Conservation (phyloP, 2,329 filamentous ascomycete genomes). For the Phaeophleospora eucalypticola region DNA sequence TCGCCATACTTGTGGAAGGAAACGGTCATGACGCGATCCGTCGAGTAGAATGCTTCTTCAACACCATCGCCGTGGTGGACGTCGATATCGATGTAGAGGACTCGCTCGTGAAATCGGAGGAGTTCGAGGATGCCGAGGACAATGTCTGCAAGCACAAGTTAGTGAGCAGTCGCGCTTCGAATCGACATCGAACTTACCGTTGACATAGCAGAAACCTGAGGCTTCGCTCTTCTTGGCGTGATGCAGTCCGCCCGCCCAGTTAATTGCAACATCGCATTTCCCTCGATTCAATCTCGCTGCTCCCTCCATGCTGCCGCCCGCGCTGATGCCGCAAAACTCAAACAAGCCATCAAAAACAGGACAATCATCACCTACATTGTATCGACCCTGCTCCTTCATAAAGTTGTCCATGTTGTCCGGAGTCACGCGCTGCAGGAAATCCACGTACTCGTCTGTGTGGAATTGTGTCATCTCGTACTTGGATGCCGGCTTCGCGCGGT, state of each 20-base stretch:
- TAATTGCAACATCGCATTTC: conserved; percentile 63
- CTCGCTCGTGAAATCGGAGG: conserved; percentile 59
- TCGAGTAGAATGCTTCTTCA: conserved; percentile 68
- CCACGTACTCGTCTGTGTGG: conserved; percentile 69
- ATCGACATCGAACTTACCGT: conserved; percentile 31
- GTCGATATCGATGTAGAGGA: conserved; percentile 65
- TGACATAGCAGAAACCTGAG: conserved; percentile 47
- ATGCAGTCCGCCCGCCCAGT: conserved; percentile 49
- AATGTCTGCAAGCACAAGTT: conserved; percentile 48
- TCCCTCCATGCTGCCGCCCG: conserved; percentile 67
- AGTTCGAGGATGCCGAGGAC: conserved; percentile 63
- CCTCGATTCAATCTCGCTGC: conserved; percentile 63
- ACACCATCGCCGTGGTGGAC: conserved; percentile 66
- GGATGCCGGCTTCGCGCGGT: conserved; percentile 48
- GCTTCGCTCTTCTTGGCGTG: conserved; percentile 49
- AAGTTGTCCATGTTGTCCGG: conserved; percentile 98
- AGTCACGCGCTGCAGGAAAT: conserved; percentile 78
- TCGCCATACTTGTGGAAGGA: conserved; percentile 72
- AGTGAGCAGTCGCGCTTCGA: neutral
- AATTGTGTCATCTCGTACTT: conserved; percentile 71
- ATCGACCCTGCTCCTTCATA: conserved; percentile 78
- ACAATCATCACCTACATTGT: conserved; percentile 62
- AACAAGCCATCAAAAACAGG: conserved; percentile 68
- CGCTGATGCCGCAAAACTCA: conserved; percentile 67
- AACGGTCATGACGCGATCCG: conserved; percentile 66